Evolutionary conservation across 2,329 filamentous ascomycete genomes (phyloP).

Genomic region (Penicillium sp.): DNA sequence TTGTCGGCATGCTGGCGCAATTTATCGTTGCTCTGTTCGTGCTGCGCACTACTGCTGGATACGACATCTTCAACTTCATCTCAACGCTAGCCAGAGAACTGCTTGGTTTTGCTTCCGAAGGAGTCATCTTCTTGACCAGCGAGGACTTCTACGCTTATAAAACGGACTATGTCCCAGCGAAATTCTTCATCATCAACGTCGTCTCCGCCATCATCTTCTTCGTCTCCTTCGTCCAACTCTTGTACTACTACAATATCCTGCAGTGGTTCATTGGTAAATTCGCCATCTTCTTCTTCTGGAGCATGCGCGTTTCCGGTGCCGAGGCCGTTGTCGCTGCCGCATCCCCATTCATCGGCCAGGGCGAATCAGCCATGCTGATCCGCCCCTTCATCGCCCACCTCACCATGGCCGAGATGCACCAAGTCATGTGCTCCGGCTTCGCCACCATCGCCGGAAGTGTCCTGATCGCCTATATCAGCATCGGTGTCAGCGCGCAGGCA

Average conservation of each 20-base stretch:
- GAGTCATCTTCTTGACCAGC: constrained; percentile 69
- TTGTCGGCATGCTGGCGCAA: constrained; percentile 83
- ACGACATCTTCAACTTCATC: constrained; percentile 89
- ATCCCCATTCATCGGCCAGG: constrained; percentile 90
- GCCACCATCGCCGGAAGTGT: constrained; percentile 89
- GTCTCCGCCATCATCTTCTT: constrained; percentile 96
- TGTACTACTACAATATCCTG: constrained; percentile 75
- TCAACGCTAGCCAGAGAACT: constrained; percentile 70
- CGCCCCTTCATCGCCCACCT: constrained; percentile 81
- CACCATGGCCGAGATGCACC: constrained; percentile 83
- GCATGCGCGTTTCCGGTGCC: constrained; percentile 78
- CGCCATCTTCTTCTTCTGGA: constrained; percentile 88
- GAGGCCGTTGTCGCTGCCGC: constrained; percentile 93
- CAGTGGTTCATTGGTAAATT: constrained; percentile 91
- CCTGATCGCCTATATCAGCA: constrained; percentile 76
- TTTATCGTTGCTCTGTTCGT: constrained; percentile 89
- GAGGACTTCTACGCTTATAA: constrained; percentile 23
- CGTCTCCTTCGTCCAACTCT: constrained; percentile 81
- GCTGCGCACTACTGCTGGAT: constrained; percentile 73
- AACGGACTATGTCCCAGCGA: constrained; percentile 36
- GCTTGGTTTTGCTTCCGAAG: constrained; percentile 71
- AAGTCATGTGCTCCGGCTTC: constrained; percentile 89
- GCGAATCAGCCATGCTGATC: constrained; percentile 90
- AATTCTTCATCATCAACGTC: constrained; percentile 73
- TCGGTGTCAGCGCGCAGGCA: constrained; percentile 80